Conservation (phyloP, 257 asterid species). For the Solanum clarkiae region DNA sequence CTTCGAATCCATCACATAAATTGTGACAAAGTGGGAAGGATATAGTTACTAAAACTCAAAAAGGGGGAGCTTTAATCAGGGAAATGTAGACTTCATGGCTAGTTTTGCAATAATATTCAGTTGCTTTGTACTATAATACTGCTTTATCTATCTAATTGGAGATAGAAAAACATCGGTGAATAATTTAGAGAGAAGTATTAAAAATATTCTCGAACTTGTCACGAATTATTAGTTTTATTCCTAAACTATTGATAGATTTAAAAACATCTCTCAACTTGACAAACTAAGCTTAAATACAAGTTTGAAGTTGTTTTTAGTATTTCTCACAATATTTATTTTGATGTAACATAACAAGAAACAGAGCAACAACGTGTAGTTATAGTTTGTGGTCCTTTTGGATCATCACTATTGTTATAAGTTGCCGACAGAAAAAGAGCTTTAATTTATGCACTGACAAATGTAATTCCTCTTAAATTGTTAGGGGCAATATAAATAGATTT, state of each 20-base stretch:
- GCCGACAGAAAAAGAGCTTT: background rate
- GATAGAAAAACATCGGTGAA: background rate
- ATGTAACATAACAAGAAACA: background rate
- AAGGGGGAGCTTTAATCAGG: background rate
- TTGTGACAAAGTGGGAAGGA: background rate
- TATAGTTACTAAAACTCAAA: background rate
- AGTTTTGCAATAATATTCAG: background rate
- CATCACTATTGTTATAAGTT: background rate
- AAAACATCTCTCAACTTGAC: no score
- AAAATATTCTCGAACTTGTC: no score
- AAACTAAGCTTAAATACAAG: no score
- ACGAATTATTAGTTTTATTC: no score
- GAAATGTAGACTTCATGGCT: background rate
- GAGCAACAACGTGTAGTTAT: background rate
- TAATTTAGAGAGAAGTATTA: no score
- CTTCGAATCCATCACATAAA: background rate
- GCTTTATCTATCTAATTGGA: background rate
- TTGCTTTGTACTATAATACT: background rate
- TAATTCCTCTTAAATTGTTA: background rate
- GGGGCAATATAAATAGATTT: background rate
- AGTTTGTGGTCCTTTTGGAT: background rate
- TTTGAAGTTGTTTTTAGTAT: accelerated
- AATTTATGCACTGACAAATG: background rate
- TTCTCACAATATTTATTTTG: no score
- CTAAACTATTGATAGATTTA: no score